Conservation (phyloP, 495 filamentous ascomycete genomes). For the Cercophora newfieldiana region DNA sequence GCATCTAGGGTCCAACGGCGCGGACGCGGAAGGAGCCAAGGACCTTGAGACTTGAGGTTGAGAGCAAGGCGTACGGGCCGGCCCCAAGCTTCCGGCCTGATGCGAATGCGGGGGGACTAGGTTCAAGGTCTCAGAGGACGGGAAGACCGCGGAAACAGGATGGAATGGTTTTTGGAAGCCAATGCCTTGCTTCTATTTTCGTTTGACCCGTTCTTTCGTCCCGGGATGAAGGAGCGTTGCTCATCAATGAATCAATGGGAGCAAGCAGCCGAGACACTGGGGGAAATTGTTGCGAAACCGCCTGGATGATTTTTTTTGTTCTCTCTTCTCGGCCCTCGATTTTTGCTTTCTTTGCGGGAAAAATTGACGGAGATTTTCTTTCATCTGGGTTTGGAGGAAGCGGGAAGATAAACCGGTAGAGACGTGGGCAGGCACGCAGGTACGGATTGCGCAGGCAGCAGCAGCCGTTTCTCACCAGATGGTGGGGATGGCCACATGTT, state of each 20-base stretch:
- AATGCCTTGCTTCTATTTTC: conserved; percentile 20
- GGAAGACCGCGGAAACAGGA: conserved; percentile 12
- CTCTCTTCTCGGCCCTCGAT: not conserved
- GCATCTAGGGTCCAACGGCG: not conserved
- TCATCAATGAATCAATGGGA: conserved; percentile 20
- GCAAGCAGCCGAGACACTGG: conserved; percentile 20
- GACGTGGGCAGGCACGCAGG: not conserved
- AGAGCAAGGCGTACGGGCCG: not conserved
- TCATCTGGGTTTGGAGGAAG: conserved; percentile 12
- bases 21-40: conserved; percentile 3
- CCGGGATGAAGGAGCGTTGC: conserved; percentile 19
- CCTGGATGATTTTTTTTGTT: not conserved
- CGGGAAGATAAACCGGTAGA: not conserved
- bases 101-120: not conserved
- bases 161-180: conserved; percentile 16
- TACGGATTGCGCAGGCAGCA: conserved; percentile 5
- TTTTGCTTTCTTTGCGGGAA: not conserved
- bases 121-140: conserved; percentile 6
- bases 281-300: conserved; percentile 6
- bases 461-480: not conserved
- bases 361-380: conserved; percentile 10
- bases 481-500: not conserved
- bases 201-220: conserved; percentile 17
- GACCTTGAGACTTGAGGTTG: not conserved
- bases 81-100: conserved; percentile 2